Evolutionary conservation across 1,284 basidiomycete species (phyloP), one percentile per base, ranked within the genome.

Genomic region (Microbotryum silenes-acaulis): DNA sequence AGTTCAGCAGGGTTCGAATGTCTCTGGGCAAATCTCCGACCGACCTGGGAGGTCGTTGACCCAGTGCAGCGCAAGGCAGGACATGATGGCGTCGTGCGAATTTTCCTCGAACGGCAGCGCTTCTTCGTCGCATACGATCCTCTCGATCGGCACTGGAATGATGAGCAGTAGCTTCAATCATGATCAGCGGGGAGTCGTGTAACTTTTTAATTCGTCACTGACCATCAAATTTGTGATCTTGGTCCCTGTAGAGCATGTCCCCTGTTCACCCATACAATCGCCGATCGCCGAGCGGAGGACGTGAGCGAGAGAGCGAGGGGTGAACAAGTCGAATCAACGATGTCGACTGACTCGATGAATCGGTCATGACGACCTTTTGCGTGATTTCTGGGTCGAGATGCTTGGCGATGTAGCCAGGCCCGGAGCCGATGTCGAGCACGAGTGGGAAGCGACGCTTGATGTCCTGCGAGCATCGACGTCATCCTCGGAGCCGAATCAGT

Each of bases 21-120:
- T 6, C 8, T 31, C 31, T 31, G 31, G 8, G 6, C 2, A n/a
- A 53, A 42, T 29, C 31, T 18, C 46, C 37, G n/a, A 63, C 78
- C 48, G 50, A 88, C 90, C 91, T 63, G 93, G 94, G 16, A 99
- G 82, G 77, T 99, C 96, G 71, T 98, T 98, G 10, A 97, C 85
- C 96, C 96, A 99, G 72, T 99, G 96, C 57, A 98, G 79, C 61
- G 86, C 88, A 3, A 96, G 81, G 71, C 89, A 91, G 18, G 90
- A 93, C 37, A 97, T 85, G 51, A 98, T 84, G 47, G 90, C 91
- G 74, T 98, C 94, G 73, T 94, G 86, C 23, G 88, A 88, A 62
- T 88, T 83, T 6, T 79, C 82, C 16, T 81, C 79, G 29, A 97
- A 79, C 3, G 75, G 71, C 23, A 91, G 75, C 48, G 80, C 78